Evolutionary conservation across 805 yeast genomes (phyloP), one percentile per base, ranked within the genome.

Genomic region (Zygoascus flipseniorum): DNA sequence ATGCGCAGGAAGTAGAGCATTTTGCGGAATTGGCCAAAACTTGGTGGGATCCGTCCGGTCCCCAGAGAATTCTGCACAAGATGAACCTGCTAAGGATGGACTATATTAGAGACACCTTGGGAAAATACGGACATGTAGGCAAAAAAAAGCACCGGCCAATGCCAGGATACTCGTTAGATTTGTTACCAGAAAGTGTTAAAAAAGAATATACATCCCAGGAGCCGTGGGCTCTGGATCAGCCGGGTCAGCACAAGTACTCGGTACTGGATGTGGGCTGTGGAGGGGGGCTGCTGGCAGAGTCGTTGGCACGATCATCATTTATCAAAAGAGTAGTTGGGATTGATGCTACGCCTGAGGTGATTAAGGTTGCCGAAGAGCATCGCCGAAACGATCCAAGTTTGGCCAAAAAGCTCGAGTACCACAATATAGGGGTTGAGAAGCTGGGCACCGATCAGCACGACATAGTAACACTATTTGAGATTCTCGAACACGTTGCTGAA

Each of bases 1-100:
- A 31, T 58, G 65, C 59, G 8, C 80, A 82, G 5, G 98, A 92
- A 65, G 74, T 83, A 67, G 69, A 77, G 9, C 98, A 93, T 68
- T 93, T 93, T 69, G 82, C 86, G 60, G 80, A 83, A 35, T 74
- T 93, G 46, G 99, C 99, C 0, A 75, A 85, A n/a, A 70, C 88
- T n/a, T 93, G 99, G 99, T 93, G 99, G 99, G 96, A 93, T 62
- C 82, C 86, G 13, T 71, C 82, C 58, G 99, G 99, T 0, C 85
- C 97, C 1, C 98, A 93, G 66, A 73, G 99, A 42, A 87, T 93
- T 52, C 76, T 93, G 44, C 98, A 93, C 70, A 86, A 89, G 70
- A 92, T 93, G 99, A 93, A 93, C 66, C 73, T 88, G 49, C 74
- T 88, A 51, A 73, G 99, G 58, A 78, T 92, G 85, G 97, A 89